These are phyloP conservation scores for Castanea sativa DNA, from an alignment of 306 rosid species.

Conservation along the genomic window DNA sequence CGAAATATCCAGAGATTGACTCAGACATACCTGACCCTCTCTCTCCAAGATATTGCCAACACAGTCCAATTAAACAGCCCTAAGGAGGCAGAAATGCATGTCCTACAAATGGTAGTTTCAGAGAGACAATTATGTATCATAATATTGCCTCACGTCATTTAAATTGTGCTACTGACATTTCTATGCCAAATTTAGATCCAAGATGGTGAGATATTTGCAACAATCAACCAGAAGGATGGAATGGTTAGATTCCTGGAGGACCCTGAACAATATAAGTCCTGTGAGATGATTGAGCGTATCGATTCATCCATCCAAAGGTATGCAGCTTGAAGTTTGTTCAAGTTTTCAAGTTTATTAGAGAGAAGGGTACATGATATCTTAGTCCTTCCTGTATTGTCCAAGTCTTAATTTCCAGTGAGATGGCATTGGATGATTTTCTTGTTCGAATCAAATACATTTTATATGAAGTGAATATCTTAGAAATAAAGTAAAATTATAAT, in stretches of 20 bases:
- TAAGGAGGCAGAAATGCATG: constrained; percentile 91
- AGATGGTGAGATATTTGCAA: constrained; percentile 80
- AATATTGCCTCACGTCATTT: constrained; percentile 4
- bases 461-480: not conserved
- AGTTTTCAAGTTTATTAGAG: not conserved
- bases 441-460: not conserved
- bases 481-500: not conserved
- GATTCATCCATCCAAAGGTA: constrained; percentile 81
- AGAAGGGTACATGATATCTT: not conserved
- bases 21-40: constrained; percentile 85
- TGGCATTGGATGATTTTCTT: not conserved
- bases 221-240: constrained; percentile 84
- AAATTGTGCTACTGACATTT: constrained; percentile 1
- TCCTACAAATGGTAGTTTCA: constrained; percentile 75
- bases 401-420: not conserved
- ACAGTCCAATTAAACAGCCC: constrained; percentile 65
- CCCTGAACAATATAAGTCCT: constrained; percentile 74
- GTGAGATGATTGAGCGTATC: constrained; percentile 70
- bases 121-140: not conserved
- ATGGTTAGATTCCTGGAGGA: constrained; percentile 95
- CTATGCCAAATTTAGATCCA: constrained; percentile 51
- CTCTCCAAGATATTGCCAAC: constrained; percentile 84
- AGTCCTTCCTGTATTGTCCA: not conserved
- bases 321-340: not conserved
- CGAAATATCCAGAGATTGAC: constrained; percentile 85